Evolutionary conservation across 2,329 filamentous ascomycete species (phyloP), one percentile per base, ranked within the genome.

Genomic region (Ascochyta pisi): DNA sequence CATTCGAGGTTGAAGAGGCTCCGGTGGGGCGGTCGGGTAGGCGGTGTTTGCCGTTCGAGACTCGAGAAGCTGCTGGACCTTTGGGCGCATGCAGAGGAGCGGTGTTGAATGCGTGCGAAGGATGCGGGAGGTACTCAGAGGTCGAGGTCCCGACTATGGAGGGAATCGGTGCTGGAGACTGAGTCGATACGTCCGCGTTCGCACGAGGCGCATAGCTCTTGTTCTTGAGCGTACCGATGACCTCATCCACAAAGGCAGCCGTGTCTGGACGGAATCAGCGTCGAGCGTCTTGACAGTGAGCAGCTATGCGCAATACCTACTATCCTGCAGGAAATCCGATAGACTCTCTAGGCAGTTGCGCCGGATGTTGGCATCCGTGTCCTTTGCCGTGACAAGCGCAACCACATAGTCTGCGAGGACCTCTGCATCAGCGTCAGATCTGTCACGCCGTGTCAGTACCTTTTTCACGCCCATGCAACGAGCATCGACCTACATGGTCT

Each of bases 391-490:
- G 41, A 94, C 78, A 19, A 95, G 83, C 6, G 89, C 90, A 58
- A 93, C 82, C n/a, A 94, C 88, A 71, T 93, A 95, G 66, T 95
- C 91, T 42, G 90, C 90, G 3, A 95, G 86, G 5, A 94, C 89
- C 68, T 92, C 90, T 29, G 88, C 85, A 71, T 95, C 91, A 46
- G 89, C 90, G 68, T 93, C 90, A 26, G 89, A 91, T 49, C 89
- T 91, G 45, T 12, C 4, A 27, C 34, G 48, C 61, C 22, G 15
- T 26, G 47, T 56, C 33, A 56, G 43, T 49, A 24, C 22, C 26
- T 41, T 24, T 22, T 41, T 3, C 26, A 40, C n/a, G 13, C 35
- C 19, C 22, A 5, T 19, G 6, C 10, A 24, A 19, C 7, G 39
- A 35, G 38, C 12, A 24, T 27, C 43, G 16, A 78, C 87, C 50